phyloP scores from a whole-genome alignment of 306 rosid genomes.

The Medicago truncatula region DNA sequence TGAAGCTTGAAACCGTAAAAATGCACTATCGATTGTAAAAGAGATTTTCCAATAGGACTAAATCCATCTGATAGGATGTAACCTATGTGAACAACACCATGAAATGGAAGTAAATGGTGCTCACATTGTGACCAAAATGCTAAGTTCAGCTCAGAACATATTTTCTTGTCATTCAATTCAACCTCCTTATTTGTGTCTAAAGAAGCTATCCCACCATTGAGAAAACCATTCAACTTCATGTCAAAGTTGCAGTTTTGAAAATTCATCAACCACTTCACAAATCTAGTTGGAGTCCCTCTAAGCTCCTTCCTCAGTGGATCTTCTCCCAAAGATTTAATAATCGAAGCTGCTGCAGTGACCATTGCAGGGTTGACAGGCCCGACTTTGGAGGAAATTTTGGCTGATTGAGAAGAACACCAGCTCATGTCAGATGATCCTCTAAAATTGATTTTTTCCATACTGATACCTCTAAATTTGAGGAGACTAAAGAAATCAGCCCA shows the following conservation, averaged over 20 bases:
- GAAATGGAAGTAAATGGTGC: conserved; percentile 95
- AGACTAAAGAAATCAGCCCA: conserved; percentile 82
- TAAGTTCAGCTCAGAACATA: conserved; percentile 65
- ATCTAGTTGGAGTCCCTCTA: conserved; percentile 76
- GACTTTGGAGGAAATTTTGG: conserved; percentile 55
- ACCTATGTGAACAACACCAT: conserved; percentile 91
- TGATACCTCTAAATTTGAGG: conserved; percentile 70
- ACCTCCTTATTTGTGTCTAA: conserved; percentile 39
- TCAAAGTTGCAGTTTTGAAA: conserved; percentile 68
- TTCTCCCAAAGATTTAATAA: conserved; percentile 87
- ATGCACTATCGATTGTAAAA: conserved; percentile 74
- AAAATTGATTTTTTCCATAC: conserved; percentile 45
- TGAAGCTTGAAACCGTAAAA: conserved; percentile 96
- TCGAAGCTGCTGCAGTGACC: conserved; percentile 72
- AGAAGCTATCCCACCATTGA: conserved; percentile 47
- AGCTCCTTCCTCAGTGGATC: conserved; percentile 89
- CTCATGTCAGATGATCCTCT: conserved; percentile 48
- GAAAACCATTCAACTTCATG: conserved; percentile 71
- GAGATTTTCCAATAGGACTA: conserved; percentile 65
- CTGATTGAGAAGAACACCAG: conserved; percentile 79
- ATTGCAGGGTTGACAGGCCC: conserved; percentile 57
- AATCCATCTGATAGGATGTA: conserved; percentile 55
- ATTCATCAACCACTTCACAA: conserved; percentile 82
- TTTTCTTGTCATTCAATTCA: conserved; percentile 45
- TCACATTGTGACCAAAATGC: conserved; percentile 94